Base-by-base conservation (phyloP, 2,329 filamentous ascomycete species). In the Fusarium nanum region DNA sequence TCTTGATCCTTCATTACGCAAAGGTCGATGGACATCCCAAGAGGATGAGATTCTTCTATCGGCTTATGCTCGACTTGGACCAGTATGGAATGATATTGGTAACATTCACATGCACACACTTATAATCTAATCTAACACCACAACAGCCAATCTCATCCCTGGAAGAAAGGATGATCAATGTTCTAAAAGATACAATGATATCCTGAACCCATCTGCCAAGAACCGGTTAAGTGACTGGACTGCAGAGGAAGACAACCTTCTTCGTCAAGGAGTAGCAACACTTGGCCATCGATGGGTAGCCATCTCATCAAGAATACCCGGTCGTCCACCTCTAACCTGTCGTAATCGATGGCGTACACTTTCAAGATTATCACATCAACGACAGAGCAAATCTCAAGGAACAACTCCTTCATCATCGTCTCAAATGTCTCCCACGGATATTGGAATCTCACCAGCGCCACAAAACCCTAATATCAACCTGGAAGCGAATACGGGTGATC, bases 81-180 rank as follows among this genome's bases (percentile, higher is more conserved):
- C 74, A 1, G 49, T 73, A 5, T 77, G 75, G 75, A 67, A 73
- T 55, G 73, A 76, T 18, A 76, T 76, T 59, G 67, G 71, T 72
- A 60, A 60, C 50, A 5, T 14, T 16, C 5, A 42, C 12, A 32
- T 8, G 46, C 6, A 10, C 28, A 0, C 5, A 7, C 11, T 23
- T 4, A 11, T 12, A 12, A 11, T 28, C 6, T 9, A 27, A 32
- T 55, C 28, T 65, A 47, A 56, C 41, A 4, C 7, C 7, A 5
- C 1, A 3, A 4, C n/a, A 73, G 75, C 75, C 2, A 49, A 60
- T 28, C 64, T 77, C 6, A 77, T 77, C 23, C 75, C 75, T 2
- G 75, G 75, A 14, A 66, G 75, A 40, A 77, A 77, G 45, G 75
- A 77, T 23, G 75, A 76, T 41, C 75, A 77, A 37, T 77, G 75